These are phyloP conservation scores for Primulina huaijiensis DNA, from an alignment of 257 asterid species.

Conservation along the genomic window DNA sequence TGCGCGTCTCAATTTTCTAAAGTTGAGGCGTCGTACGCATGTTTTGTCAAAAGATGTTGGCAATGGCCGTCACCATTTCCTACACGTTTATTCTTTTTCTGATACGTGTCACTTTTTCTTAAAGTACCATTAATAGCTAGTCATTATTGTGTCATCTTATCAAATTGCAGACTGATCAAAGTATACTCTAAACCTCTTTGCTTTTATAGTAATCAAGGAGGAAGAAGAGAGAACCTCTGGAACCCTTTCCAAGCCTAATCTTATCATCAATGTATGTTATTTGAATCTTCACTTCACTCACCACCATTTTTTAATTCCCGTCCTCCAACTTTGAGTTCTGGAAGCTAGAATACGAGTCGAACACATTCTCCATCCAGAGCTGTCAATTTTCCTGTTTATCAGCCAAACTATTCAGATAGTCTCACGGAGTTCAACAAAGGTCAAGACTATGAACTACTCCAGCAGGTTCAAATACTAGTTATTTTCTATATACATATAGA, in stretches of 20 bases:
- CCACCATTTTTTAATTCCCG: conserved; percentile 68
- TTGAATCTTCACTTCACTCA: conserved; percentile 83
- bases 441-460: not conserved
- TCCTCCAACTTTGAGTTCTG: conserved; percentile 73
- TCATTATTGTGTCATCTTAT: not conserved
- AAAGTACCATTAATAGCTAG: not conserved
- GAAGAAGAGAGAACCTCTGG: conserved; percentile 82
- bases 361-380: conserved; percentile 85
- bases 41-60: too few species aligned
- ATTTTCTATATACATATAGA: too few species aligned
- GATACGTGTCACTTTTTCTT: too few species aligned
- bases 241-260: conserved; percentile 82
- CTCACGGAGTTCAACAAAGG: not conserved
- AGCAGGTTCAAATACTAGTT: not conserved
- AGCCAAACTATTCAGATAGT: not conserved
- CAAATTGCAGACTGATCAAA: not conserved
- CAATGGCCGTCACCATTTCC: too few species aligned
- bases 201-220: not conserved
- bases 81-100: too few species aligned
- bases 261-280: conserved; percentile 81
- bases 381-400: conserved; percentile 61
- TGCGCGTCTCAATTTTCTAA: too few species aligned
- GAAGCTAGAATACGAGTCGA: conserved; percentile 74
- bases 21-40: too few species aligned
- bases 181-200: not conserved